Percentiles rank a stretch among this genome's conserved stretches.
phyloP scores from a whole-genome alignment of 345 rosid species.

The Trapa bicornis region DNA sequence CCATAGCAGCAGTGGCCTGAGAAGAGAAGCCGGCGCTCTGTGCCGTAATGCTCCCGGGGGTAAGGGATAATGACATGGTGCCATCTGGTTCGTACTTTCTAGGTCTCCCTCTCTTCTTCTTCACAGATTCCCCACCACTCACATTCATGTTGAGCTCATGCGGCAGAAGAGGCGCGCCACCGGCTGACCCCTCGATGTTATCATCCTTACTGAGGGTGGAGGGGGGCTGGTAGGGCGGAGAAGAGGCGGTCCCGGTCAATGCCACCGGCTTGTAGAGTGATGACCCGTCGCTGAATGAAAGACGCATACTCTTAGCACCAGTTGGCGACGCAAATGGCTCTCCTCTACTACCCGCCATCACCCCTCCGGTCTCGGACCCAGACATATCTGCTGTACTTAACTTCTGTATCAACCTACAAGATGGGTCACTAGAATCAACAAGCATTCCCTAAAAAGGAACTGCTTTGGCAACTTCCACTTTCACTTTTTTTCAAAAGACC shows the following conservation, averaged over 20 bases:
- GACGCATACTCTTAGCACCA: conserved; percentile 37
- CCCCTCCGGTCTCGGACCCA: conserved; percentile 42
- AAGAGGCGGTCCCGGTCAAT: conserved; percentile 1
- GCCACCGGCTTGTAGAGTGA: conserved; percentile 32
- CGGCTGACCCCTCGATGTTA: conserved; percentile 6
- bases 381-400: conserved; percentile 19
- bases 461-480: background rate
- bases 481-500: background rate
- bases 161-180: conserved; percentile 6
- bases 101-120: conserved; percentile 63
- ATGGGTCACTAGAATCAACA: conserved; percentile 3
- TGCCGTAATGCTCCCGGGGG: conserved; percentile 9
- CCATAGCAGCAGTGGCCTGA: background rate
- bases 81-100: conserved; percentile 63
- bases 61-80: conserved; percentile 27
- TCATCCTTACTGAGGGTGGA: conserved; percentile 5
- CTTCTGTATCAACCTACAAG: conserved; percentile 8
- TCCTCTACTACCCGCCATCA: conserved; percentile 31
- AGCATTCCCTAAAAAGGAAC: background rate
- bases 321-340: conserved; percentile 21
- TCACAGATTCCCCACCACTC: conserved; percentile 23
- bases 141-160: conserved; percentile 24
- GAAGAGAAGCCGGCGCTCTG: conserved; percentile 21
- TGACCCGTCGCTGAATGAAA: conserved; percentile 36
- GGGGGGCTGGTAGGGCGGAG: conserved; percentile 24